A percentile compares a stretch with the other conserved stretches of the same genome.
Evolutionary conservation across 768 basidiomycete species (phyloP).

Genomic region (Pholiota microspora): DNA sequence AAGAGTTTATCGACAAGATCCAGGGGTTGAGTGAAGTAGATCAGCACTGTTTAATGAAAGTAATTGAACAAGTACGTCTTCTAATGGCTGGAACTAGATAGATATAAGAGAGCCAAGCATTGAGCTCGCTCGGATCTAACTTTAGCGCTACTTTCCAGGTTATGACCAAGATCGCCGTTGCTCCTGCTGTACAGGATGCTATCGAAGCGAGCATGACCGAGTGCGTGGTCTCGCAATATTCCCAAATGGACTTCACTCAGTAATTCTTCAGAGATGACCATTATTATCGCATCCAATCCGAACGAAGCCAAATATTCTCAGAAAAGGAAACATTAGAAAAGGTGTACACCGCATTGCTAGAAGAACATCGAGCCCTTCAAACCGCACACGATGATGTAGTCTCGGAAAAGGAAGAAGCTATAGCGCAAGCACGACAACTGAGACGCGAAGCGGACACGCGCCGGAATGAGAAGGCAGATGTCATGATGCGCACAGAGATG

Average conservation of each 20-base stretch:
- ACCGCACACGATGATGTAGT: slow-evolving; percentile 73
- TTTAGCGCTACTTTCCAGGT: slow-evolving; percentile 40
- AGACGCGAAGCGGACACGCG: slow-evolving; percentile 57
- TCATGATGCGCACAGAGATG: slow-evolving; percentile 76
- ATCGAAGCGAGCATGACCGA: slow-evolving; percentile 73
- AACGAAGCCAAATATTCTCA: slow-evolving; percentile 68
- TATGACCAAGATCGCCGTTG: slow-evolving; percentile 68
- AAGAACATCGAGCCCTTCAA: slow-evolving; percentile 75
- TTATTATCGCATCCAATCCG: slow-evolving; percentile 83
- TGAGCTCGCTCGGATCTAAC: not conserved
- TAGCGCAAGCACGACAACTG: slow-evolving; percentile 58
- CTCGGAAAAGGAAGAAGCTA: slow-evolving; percentile 77
- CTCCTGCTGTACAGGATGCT: slow-evolving; percentile 44
- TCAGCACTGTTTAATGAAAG: slow-evolving; percentile 89
- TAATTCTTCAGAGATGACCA: slow-evolving; percentile 71
- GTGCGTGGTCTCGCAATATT: slow-evolving; percentile 40
- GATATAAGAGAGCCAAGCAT: not conserved
- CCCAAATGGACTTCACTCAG: slow-evolving; percentile 9
- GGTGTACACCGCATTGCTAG: slow-evolving; percentile 70
- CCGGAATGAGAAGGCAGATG: slow-evolving; percentile 71
- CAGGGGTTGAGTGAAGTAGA: slow-evolving; percentile 79
- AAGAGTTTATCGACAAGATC: slow-evolving; percentile 87
- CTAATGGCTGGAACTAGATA: not conserved
- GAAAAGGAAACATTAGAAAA: slow-evolving; percentile 90
- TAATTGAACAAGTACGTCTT: slow-evolving; percentile 80